Evolutionary conservation across 2,329 filamentous ascomycete genomes (phyloP).

Genomic region (Aspergillus fijiensis): DNA sequence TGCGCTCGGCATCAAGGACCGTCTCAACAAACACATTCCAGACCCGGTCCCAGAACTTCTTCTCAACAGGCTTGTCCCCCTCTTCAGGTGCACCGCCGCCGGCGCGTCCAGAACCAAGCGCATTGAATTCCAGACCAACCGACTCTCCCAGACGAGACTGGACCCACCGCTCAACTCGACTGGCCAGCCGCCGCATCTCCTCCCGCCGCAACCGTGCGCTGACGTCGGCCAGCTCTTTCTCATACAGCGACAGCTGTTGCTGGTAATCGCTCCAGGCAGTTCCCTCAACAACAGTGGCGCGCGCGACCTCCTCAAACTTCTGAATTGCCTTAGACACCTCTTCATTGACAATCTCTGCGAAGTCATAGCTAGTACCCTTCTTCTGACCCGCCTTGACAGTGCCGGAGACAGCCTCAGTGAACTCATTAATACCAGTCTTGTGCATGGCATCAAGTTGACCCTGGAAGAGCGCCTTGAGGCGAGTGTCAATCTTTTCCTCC

Average conservation of each 20-base stretch:
- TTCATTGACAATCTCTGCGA: conserved; percentile 84
- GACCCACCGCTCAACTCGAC: conserved; percentile 90
- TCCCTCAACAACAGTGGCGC: conserved; percentile 72
- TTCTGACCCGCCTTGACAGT: conserved; percentile 92
- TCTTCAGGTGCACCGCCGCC: conserved; percentile 77
- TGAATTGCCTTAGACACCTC: conserved; percentile 76
- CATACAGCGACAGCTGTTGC: conserved; percentile 74
- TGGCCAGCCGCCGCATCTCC: conserved; percentile 91
- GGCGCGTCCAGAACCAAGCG: conserved; percentile 81
- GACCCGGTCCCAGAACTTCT: conserved; percentile 91
- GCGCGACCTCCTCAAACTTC: conserved; percentile 73
- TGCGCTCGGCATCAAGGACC: conserved; percentile 78
- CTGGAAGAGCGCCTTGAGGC: conserved; percentile 82
- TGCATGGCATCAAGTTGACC: conserved; percentile 87
- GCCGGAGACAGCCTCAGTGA: conserved; percentile 81
- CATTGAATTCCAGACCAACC: conserved; percentile 92
- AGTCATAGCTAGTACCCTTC: conserved; percentile 86
- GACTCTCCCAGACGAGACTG: conserved; percentile 82
- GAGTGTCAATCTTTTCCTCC: conserved; percentile 80
- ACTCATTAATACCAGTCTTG: conserved; percentile 79
- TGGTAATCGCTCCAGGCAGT: conserved; percentile 85
- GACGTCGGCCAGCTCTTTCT: conserved; percentile 87
- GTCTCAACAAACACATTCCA: conserved; percentile 83
- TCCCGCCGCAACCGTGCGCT: conserved; percentile 83
- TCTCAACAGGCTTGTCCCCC: conserved; percentile 74